Base-by-base conservation (phyloP, 2,329 filamentous ascomycete genomes). In the Metarhizium robertsii region DNA sequence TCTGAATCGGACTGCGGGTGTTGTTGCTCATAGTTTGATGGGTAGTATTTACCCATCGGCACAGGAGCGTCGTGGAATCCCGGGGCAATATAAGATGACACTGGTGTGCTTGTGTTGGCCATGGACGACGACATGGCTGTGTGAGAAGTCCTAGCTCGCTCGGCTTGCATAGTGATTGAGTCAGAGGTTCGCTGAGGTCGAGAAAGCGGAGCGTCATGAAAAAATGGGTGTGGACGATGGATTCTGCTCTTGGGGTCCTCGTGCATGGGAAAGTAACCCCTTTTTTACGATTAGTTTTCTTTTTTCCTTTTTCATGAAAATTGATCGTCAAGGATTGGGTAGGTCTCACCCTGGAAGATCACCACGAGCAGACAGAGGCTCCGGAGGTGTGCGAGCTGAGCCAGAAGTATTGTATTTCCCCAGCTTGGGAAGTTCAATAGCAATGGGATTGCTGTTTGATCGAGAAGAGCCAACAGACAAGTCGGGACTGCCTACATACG, bases 1-100 rank as follows among this genome's bases (percentile, higher is more conserved):
- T 46, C 38, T 18, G 53, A 32, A 20, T 54, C 20, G 42, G 7
- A 60, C 59, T 20, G 58, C 65, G 53, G 55, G 13, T 61, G 55
- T 11, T 57, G 52, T 32, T 69, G 71, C 60, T 82, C 79, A 61
- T 83, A 85, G 66, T 84, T 84, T 30, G 79, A 77, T 0, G 82
- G 82, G 57, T 85, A 83, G 61, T 85, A 85, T 67, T 84, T 85
- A 29, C 82, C 82, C 68, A 83, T 72, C 0, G 81, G 79, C 36
- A 82, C 67, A 4, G 73, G 67, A 40, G 67, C 73, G 42, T 75
- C 74, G 52, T 77, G 73, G 42, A 75, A 69, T 2, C 78, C 78
- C 30, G 73, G 74, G 6, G 79, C 77, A 36, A 77, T 70, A 57
- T 80, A 81, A 1, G 78, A 79, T 8, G 78, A 68, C 40, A 80